Evolutionary conservation across 345 rosid species (phyloP), one percentile per base, ranked within the genome.

Genomic region (Trapa incisa): DNA sequence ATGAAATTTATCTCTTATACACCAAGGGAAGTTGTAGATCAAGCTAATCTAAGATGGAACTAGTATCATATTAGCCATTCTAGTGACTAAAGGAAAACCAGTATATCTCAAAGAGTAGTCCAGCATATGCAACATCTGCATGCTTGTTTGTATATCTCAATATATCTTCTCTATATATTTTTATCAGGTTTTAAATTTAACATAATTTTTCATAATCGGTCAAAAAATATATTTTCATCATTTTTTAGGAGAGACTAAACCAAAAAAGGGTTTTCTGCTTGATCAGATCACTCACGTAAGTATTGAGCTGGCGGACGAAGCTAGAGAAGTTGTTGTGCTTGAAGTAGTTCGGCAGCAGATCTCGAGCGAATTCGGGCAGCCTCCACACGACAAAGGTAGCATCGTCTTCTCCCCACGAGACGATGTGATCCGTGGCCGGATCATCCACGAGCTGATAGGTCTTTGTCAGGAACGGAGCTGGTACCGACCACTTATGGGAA

Each of bases 291-390:
- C 78, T 47, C 88, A 92, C 98, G 73, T 92, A 92, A 72, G 98
- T 92, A 67, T 92, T 92, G 75, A 92, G 97, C 65, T 92, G 98
- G n/a, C 97, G 79, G 82, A 92, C 98, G 65, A 92, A 92, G 76
- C 96, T 88, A 48, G 98, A 92, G 88, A 92, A 92, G 78, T 89
- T 92, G 82, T 89, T 92, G 81, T 92, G 97, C 81, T 92, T 89
- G 82, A 92, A 92, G 85, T 92, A 89, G 76, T 88, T 92, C 29
- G 98, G 98, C 0, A 92, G 96, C 41, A 92, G 93, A 71, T 92
- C 98, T 37, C 97, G 91, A 58, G 98, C 93, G 61, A 92, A 92
- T 83, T 89, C 98, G 0, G 97, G 89, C 0, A 96, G 96, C 48
- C 96, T 74, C 98, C 98, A 92, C 56, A 92, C 97, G 60, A 92